Evolutionary conservation across 2,329 filamentous ascomycete species (phyloP), one percentile per base, ranked within the genome.

Genomic region (Dothistroma pini): DNA sequence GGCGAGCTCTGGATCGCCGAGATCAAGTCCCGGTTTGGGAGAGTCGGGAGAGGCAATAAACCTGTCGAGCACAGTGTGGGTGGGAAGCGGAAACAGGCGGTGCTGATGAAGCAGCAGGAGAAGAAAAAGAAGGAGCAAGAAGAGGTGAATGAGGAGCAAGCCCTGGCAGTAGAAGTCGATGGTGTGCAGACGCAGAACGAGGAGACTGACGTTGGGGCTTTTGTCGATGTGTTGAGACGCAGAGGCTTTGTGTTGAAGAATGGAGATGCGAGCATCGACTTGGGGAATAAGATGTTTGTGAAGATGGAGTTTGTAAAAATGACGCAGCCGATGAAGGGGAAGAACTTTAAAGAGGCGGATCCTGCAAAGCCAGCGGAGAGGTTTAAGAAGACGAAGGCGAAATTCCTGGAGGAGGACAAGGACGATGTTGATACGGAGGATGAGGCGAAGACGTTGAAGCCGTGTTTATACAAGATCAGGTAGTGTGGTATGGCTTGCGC

Each of bases 251-350:
- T 93, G n/a, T 82, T 97, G 32, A 89, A 69, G 85, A 85, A 9
- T 35, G 84, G 83, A 68, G 83, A 79, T 65, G 65, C 67, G 19
- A 85, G 88, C 0, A 82, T 96, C 10, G 92, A 99, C 78, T 79
- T 96, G 71, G 85, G 84, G 59, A 99, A 99, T 78, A 96, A 89
- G 79, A 99, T 99, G 95, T 99, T 99, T 79, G 93, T 97, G 68
- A 91, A 89, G 78, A 93, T 99, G 91, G 86, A 89, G 69, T 99
- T 99, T 76, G 81, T 93, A 70, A 99, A 97, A 79, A 86, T 84
- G n/a, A 86, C 86, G 21, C 79, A 86, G 50, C 89, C 93, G 0
- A 82, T 82, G 1, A 88, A 86, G 73, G 92, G 92, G 25, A 96
- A 96, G 79, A 86, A 89, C 66, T 85, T 81, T 55, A 71, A 74